A percentile compares a stretch with the other conserved stretches of the same genome.
Conservation (phyloP, 2,329 filamentous ascomycete species). For the Atkinsonella hypoxylon region DNA sequence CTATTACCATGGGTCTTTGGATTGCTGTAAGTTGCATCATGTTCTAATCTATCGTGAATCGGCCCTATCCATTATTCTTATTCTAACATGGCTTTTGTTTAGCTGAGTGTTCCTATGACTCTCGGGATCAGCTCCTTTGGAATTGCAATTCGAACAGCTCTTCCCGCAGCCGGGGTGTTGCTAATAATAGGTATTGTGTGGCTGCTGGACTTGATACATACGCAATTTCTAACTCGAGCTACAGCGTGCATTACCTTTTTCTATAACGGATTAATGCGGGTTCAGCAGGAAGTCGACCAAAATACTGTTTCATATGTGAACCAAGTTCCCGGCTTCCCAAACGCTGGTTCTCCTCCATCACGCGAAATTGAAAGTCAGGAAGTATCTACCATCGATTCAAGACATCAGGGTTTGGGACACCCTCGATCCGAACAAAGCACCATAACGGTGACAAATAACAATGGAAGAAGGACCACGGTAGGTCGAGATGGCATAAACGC, state of each 20-base stretch:
- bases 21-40: slow-evolving; percentile 32
- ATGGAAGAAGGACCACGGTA: background rate
- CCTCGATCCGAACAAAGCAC: background rate
- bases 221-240: slow-evolving; percentile 10
- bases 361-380: background rate
- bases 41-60: background rate
- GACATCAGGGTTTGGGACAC: background rate
- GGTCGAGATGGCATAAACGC: slow-evolving; percentile 12
- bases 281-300: slow-evolving; percentile 3
- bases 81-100: slow-evolving; percentile 6
- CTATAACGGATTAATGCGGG: slow-evolving; percentile 10
- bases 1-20: slow-evolving; percentile 38
- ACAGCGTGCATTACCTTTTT: slow-evolving; percentile 15
- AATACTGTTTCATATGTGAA: slow-evolving; percentile 1
- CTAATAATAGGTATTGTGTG: slow-evolving; percentile 33
- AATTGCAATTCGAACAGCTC: slow-evolving; percentile 33
- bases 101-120: slow-evolving; percentile 40
- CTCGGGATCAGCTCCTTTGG: slow-evolving; percentile 32
- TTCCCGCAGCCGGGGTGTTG: slow-evolving; percentile 38
- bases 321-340: slow-evolving; percentile 1
- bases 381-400: background rate
- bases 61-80: too few species aligned
- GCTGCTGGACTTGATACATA: background rate
- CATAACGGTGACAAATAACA: background rate
- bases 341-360: background rate